Percentiles rank a stretch among this genome's conserved stretches.
Evolutionary conservation across 2,329 filamentous ascomycete species (phyloP).

Genomic region (Sarocladium strictum): DNA sequence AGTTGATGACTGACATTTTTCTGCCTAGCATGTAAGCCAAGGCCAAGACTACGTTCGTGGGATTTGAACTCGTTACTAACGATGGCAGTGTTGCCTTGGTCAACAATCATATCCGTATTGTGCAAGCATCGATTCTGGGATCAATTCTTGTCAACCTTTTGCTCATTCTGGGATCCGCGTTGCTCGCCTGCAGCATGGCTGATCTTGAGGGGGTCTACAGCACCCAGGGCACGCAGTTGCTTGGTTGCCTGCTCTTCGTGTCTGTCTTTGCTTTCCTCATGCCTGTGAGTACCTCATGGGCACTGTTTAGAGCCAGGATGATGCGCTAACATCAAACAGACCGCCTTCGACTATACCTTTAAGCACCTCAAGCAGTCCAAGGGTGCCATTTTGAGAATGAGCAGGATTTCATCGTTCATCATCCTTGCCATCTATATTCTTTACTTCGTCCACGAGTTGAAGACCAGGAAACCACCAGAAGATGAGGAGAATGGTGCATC

Average conservation of each 20-base stretch:
- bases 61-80: conserved; percentile 14
- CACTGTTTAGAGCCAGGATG: not conserved
- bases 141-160: conserved; percentile 74
- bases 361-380: conserved; percentile 50
- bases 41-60: not conserved
- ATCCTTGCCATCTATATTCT: conserved; percentile 65
- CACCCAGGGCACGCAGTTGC: conserved; percentile 26
- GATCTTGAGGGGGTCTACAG: conserved; percentile 54
- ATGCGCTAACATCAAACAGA: conserved; percentile 19
- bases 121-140: conserved; percentile 69
- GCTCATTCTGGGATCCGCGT: conserved; percentile 70
- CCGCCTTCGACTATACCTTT: conserved; percentile 45
- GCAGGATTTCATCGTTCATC: conserved; percentile 70
- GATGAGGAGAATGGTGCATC: conserved; percentile 51
- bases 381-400: conserved; percentile 61
- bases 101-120: conserved; percentile 64
- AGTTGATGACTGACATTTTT: conserved; percentile 21
- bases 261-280: conserved; percentile 33
- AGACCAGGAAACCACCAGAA: conserved; percentile 65
- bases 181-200: conserved; percentile 62
- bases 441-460: conserved; percentile 73
- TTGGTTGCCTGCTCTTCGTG: conserved; percentile 30
- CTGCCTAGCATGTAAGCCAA: conserved; percentile 4
- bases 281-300: conserved; percentile 20
- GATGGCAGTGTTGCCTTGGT: conserved; percentile 39